Base-by-base conservation (phyloP, 2,329 filamentous ascomycete species). In the Colletotrichum gloeosporioides region DNA sequence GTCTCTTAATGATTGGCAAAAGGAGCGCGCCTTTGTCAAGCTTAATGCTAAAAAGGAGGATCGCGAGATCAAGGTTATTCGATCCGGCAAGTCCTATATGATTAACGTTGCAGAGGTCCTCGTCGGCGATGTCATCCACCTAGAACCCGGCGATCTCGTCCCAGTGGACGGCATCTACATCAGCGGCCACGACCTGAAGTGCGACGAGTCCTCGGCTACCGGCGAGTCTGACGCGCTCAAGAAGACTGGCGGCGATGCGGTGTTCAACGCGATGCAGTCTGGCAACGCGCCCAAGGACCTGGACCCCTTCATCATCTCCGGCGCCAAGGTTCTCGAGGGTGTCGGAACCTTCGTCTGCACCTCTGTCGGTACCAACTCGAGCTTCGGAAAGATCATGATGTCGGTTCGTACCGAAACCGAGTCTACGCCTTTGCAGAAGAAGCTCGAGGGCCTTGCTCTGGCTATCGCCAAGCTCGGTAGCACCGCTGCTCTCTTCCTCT, bases 141-240 rank as follows among this genome's bases (percentile, higher is more conserved):
- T 95, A 12, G 91, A 93, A 76, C 92, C 93, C 2, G 93, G 93
- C 77, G 93, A 95, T 79, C 87, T 94, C 71, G 89, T 95, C 49
- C 93, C 93, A 0, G 93, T 92, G 2, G 93, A 95, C 81, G 93
- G 93, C 8, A 88, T 95, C 69, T 90, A 95, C 76, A 92, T 95
- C 76, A 87, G 89, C 22, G 87, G 87, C 8, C 86, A 86, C 77
- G 83, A 84, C 5, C 80, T 89, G 75, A 87, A 93, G 82, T 95
- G 93, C 80, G 93, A 95, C 79, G 93, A 95, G 80, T 94, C 93
- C 4, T 94, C 93, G 13, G 92, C 92, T 2, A 95, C 93, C 31
- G 93, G 93, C 78, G 93, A 95, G 84, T 95, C 93, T 1, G 93
- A 95, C 79, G 89, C 93, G 67, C 90, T 95, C 82, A 93, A 92